Evolutionary conservation across 441 rosid genomes (phyloP).

Genomic region (Hura crepitans): DNA sequence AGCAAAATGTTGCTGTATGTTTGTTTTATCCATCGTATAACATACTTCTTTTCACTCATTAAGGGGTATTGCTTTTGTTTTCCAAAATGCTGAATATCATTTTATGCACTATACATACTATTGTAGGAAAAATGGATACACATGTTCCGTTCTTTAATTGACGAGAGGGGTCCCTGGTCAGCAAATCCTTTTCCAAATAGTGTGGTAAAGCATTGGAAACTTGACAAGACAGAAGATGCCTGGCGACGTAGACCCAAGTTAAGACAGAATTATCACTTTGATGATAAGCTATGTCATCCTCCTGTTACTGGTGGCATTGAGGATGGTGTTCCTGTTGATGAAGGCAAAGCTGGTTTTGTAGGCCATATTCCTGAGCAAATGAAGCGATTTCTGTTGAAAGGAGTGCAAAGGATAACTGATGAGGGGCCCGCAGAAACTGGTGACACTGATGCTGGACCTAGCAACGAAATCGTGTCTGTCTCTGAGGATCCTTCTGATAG

Average conservation of each 20-base stretch:
- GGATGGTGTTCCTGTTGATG: constrained; percentile 39
- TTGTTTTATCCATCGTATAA: constrained; percentile 13
- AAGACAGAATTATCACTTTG: constrained; percentile 90
- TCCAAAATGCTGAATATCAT: constrained; percentile 16
- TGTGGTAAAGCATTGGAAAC: constrained; percentile 78
- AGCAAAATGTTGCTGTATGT: constrained; percentile 86
- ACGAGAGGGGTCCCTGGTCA: constrained; percentile 99
- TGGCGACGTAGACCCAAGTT: constrained; percentile 97
- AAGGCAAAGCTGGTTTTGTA: constrained; percentile 60
- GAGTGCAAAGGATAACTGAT: constrained; percentile 81
- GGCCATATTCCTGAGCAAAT: constrained; percentile 97
- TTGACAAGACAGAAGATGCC: constrained; percentile 95
- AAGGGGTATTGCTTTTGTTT: constrained; percentile 4
- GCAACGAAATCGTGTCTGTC: constrained; percentile 38
- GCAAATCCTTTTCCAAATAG: constrained; percentile 91
- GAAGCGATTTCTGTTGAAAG: constrained; percentile 90
- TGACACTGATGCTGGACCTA: constrained; percentile 55
- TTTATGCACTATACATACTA: constrained; percentile 16
- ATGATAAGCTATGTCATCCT: constrained; percentile 74
- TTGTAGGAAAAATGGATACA: constrained; percentile 91
- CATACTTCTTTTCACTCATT: constrained; percentile 2
- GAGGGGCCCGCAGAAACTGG: constrained; percentile 67
- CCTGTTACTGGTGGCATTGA: constrained; percentile 50
- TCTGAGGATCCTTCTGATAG: constrained; percentile 53
- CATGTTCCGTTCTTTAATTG: constrained; percentile 90